Base-by-base conservation (phyloP, 805 yeast species). In the Candida silvicultrix region DNA sequence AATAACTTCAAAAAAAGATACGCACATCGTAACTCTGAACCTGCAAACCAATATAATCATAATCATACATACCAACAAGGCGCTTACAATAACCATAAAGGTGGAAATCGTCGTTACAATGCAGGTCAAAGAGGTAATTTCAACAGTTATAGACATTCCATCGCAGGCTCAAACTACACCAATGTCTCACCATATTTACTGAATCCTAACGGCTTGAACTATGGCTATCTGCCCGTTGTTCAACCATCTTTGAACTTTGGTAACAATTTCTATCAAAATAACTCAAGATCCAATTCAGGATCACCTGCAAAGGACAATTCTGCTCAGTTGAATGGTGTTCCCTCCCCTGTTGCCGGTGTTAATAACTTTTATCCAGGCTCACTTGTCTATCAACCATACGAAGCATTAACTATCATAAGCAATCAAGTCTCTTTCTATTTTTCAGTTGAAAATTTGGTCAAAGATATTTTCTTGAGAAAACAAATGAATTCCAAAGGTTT, bases 351-450 rank as follows among this genome's bases (percentile, higher is more conserved):
- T 15, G 14, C 38, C 3, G 2, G 14, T 11, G 18, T 31, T 3
- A 5, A 5, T 16, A n/a, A 14, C 23, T 20, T 20, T 12, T 20
- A 37, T 37, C 45, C 55, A 29, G 45, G 40, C 15, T 49, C 49
- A 20, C 16, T 41, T 11, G 45, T 16, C 7, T 49, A 49, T 6
- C 46, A 44, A 10, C 38, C 53, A 29, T 40, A 45, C 37, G 62
- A 60, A 35, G 53, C 56, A 9, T 41, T 52, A 4, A 43, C 51
- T 2, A 23, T 48, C 16, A 65, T 74, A 29, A 60, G 76, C 8
- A 64, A 63, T 64, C 97, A 92, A 70, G 70, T 90, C 47, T 90
- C 85, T 57, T 94, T 92, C 71, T 94, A 94, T 67, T 86, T 94
- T 68, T 84, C 95, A 20, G 74, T 81, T 41, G 96, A 89, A 55